Evolutionary conservation across 2,329 filamentous ascomycete species (phyloP), one percentile per base, ranked within the genome.

Genomic region (Penicillium crustosum): DNA sequence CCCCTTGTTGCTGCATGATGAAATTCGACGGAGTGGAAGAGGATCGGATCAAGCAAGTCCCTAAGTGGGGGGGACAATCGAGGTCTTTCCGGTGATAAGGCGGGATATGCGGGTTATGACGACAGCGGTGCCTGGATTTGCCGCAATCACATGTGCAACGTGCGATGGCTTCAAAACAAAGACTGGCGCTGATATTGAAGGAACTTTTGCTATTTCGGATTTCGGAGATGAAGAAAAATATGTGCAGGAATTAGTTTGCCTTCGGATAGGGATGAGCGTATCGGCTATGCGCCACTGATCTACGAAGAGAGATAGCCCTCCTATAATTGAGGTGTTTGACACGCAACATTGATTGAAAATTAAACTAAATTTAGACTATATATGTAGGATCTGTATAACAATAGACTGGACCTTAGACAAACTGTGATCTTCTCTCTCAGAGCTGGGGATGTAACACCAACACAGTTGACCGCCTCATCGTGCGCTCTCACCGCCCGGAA

Each of bases 1-100:
- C 51, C 29, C 63, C 58, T n/a, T 65, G 63, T 48, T 64, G 63
- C 25, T 57, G 49, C 55, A 57, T 57, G 42, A 36, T 57, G 49
- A 53, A 27, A 35, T 50, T 39, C 12, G 29, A 53, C 6, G 9
- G 10, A 45, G 44, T 48, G 41, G 42, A 36, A 45, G 39, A 57
- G 19, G 49, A 33, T 42, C 51, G 19, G 49, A 33, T 42, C 51
- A 47, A 49, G 29, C 38, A 52, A 9, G 49, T 47, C 6, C 29
- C 12, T n/a, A 52, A 56, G 53, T 56, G 53, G 53, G 53, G 53
- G 53, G 39, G n/a, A 45, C 15, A 36, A 53, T 53, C 50, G 42
- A 38, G 45, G 25, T 21, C 38, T 44, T 27, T 31, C n/a, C 48
- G 48, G 23, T 23, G 47, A 56, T 56, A 51, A 51, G 45, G 45